Evolutionary conservation across 768 basidiomycete genomes (phyloP), one percentile per base, ranked within the genome.

Genomic region (Gloeophyllum trabeum): DNA sequence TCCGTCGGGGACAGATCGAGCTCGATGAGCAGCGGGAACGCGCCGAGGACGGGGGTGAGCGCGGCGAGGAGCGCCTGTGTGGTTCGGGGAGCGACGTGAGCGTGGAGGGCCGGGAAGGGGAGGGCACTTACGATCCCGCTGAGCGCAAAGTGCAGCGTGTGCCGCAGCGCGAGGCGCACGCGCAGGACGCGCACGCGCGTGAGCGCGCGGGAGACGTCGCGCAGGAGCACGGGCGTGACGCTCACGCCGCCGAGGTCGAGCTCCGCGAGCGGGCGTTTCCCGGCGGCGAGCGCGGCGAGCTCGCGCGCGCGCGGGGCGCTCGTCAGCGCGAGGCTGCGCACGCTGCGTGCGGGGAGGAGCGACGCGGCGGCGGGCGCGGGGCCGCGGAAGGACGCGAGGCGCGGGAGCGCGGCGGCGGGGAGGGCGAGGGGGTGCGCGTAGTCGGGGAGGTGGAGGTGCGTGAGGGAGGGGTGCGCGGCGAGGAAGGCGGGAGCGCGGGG

Each of bases 1-100:
- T 67, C 67, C 24, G 76, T 80, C 16, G 75, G 73, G 2, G 78
- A 79, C 25, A 82, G 62, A 55, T 81, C 79, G 51, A 82, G 69
- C 46, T 60, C 63, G 22, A 61, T 58, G 44, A 79, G 61, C 13
- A 63, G 61, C 20, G 54, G 58, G 53, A 80, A 77, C 3, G 67
- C 65, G 41, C 60, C 63, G 43, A 79, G 58, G 12, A 76, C 75
- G 40, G 73, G 62, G n/a, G 76, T 72, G 26, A 81, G 66, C 22
- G 72, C 76, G 16, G 73, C 68, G 36, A 80, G 58, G 34, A 81
- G 60, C 46, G 72, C 64, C 79, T 80, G 54, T 42, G 46, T 38
- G 44, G 16, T 40, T 16, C 30, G 42, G 43, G 32, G 42, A 43
- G 23, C 23, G 24, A 23, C 23, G 37, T 35, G 35, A 26, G 24